Conservation (phyloP, 1,284 basidiomycete species). For the Porogramme epimiltina region DNA sequence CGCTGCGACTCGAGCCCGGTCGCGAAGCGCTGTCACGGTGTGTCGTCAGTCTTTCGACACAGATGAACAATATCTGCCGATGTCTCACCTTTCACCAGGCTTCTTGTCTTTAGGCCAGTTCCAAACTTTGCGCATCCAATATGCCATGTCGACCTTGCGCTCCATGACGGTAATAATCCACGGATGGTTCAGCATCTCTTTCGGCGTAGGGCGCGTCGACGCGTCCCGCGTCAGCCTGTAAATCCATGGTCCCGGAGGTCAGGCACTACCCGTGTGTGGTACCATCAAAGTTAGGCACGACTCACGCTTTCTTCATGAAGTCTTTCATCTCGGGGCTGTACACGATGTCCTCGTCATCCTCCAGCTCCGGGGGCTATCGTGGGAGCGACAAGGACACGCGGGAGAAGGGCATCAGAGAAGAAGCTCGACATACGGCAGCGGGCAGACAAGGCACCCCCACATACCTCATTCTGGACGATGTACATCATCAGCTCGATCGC, state of each 20-base stretch:
- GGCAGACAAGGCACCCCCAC: conserved; percentile 24
- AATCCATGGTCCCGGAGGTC: neutral
- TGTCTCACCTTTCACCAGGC: conserved; percentile 38
- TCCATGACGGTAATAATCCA: conserved; percentile 85
- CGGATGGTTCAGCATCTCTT: conserved; percentile 83
- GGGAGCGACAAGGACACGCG: conserved; percentile 21
- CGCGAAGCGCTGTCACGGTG: conserved; percentile 38
- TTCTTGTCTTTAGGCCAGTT: conserved; percentile 66
- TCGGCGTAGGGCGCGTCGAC: conserved; percentile 77
- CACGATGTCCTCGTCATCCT: conserved; percentile 67
- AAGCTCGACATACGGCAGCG: conserved; percentile 14
- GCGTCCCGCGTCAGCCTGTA: conserved; percentile 36
- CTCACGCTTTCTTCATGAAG: conserved; percentile 88
- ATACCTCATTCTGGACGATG: conserved; percentile 81
- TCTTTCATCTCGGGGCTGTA: conserved; percentile 93
- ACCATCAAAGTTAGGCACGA: conserved; percentile 15
- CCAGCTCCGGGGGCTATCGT: conserved; percentile 76
- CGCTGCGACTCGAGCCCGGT: conserved; percentile 43
- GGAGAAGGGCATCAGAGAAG: conserved; percentile 16
- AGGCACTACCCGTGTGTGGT: neutral
- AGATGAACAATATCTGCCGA: too few relatives aligned
- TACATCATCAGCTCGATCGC: conserved; percentile 94
- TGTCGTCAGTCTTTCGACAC: too few relatives aligned
- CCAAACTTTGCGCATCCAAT: conserved; percentile 91
- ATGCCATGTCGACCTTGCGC: conserved; percentile 85